A percentile compares a stretch with the other conserved stretches of the same genome.
phyloP scores from a whole-genome alignment of 305 asterid genomes.

The Fraxinus nigra region DNA sequence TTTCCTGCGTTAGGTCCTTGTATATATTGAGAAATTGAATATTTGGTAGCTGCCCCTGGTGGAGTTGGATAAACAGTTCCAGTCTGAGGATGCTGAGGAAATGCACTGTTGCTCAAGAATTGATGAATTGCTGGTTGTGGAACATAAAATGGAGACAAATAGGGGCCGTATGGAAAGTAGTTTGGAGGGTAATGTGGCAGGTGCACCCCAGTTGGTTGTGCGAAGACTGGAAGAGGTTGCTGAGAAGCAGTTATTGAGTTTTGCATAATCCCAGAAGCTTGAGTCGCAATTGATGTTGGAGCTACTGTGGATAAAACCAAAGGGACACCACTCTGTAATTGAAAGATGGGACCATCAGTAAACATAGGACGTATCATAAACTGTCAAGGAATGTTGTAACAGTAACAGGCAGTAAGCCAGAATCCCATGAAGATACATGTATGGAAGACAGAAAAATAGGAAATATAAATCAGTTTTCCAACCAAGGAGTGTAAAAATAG shows the following conservation, averaged over 20 bases:
- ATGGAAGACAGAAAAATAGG: not conserved
- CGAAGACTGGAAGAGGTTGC: conserved; percentile 71
- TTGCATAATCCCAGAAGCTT: conserved; percentile 75
- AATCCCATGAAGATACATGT: not conserved
- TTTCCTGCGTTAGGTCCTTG: conserved; percentile 43
- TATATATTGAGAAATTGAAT: conserved; percentile 74
- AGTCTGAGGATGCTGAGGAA: conserved; percentile 86
- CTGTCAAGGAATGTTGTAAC: not conserved
- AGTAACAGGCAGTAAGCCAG: not conserved
- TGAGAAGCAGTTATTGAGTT: conserved; percentile 62
- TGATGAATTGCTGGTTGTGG: conserved; percentile 83
- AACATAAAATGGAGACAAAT: conserved; percentile 70
- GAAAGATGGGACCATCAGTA: conserved; percentile 27
- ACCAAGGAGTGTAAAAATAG: not conserved
- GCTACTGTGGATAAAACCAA: conserved; percentile 62
- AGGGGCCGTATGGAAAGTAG: conserved; percentile 75
- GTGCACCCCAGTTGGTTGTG: conserved; percentile 85
- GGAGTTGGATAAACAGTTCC: conserved; percentile 66
- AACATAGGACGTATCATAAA: conserved; percentile 6
- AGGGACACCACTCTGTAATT: conserved; percentile 71
- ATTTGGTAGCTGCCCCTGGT: conserved; percentile 69
- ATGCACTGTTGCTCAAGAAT: conserved; percentile 67
- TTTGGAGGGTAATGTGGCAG: conserved; percentile 80
- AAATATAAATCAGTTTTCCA: not conserved
- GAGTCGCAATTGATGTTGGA: conserved; percentile 68